These are phyloP conservation scores for Populus alba DNA, from an alignment of 345 rosid genomes.

Conservation along the genomic window DNA sequence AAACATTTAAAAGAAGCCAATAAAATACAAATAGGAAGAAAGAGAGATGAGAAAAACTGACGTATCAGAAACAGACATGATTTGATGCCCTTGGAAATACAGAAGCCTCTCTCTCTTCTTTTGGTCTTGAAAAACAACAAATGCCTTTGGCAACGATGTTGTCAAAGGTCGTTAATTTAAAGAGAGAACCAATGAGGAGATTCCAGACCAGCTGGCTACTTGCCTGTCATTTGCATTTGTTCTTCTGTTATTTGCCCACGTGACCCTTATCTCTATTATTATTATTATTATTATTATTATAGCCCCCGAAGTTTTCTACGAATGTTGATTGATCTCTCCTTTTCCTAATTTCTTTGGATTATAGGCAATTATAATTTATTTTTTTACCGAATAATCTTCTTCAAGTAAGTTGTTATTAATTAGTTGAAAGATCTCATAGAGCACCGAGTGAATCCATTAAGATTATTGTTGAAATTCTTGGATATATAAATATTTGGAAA, in stretches of 20 bases:
- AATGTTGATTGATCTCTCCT: not conserved
- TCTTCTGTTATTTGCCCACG: not conserved
- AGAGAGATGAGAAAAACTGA: not conserved
- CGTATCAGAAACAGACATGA: constrained; percentile 17
- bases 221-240: no score
- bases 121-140: not conserved
- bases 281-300: no score
- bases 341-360: not conserved
- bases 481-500: no score
- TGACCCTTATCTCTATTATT: no score
- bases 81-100: not conserved
- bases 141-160: no score
- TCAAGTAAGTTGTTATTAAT: not conserved
- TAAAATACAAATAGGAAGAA: not conserved
- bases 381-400: not conserved
- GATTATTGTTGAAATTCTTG: no score
- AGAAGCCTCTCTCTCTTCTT: not conserved
- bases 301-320: not conserved
- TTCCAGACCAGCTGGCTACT: not conserved
- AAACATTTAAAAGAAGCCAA: not conserved
- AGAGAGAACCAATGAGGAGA: not conserved
- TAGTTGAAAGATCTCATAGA: no score
- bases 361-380: not conserved
- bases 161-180: not conserved
- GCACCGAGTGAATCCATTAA: not conserved